Evolutionary conservation across 1,284 basidiomycete species (phyloP), one percentile per base, ranked within the genome.

Genomic region (Thelephora terrestris): DNA sequence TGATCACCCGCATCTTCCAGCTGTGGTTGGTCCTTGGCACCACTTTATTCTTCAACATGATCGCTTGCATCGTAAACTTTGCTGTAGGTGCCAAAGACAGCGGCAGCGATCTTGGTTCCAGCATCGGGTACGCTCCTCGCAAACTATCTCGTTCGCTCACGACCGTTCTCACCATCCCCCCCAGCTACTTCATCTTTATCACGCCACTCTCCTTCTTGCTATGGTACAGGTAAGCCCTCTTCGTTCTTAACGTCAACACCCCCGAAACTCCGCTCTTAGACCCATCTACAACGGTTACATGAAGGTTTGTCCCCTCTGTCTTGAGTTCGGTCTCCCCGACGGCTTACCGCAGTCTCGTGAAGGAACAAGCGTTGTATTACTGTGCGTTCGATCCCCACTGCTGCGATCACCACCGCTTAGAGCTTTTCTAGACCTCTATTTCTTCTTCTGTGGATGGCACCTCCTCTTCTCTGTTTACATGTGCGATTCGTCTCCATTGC

Each of bases 211-310:
- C 91, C 32, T 97, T 97, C 71, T 71, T 95, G 55, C 73, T 91
- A 49, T 97, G 93, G 92, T 93, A 92, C 64, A 79, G 89, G 83
- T 84, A 54, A 57, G 74, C 57, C 17, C 23, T 36, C 35, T 43
- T 17, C 36, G 38, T 32, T 9, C 45, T 24, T 47, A 9, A 23
- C 32, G 24, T 7, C 3, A 39, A 16, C 50, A 21, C 43, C 37
- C 46, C 49, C 43, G 38, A 47, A 27, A 35, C 54, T 43, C 24
- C 50, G 45, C 43, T 18, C 51, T 20, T 58, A 88, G 91, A 59
- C 94, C 95, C 2, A 86, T 95, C 61, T 98, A 98, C 73, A 94
- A 95, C 58, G 94, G 89, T 44, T 93, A 92, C 71, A 91, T 92
- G 84, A 95, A 96, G 76, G 91, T 85, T 62, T 64, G 71, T 64